Evolutionary conservation across 78 protist species (phyloP).

Genomic region (Diacronema lutheri): DNA sequence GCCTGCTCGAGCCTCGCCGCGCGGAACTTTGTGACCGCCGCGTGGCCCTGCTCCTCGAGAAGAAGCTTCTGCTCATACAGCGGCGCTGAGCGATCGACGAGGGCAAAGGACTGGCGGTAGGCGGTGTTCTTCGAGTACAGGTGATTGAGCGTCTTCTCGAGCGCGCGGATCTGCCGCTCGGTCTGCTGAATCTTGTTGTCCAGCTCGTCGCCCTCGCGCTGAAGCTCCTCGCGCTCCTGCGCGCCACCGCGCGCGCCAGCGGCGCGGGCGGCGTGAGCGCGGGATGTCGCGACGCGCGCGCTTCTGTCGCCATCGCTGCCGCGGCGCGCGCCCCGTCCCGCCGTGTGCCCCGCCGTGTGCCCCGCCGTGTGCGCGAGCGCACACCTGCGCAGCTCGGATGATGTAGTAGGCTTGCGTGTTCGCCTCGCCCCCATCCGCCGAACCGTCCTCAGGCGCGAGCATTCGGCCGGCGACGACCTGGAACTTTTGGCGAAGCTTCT

Average conservation of each 20-base stretch:
- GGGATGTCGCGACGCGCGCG: too few species aligned
- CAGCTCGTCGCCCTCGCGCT: slow-evolving; percentile 45
- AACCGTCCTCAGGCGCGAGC: background rate
- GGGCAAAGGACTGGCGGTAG: background rate
- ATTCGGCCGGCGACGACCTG: slow-evolving; percentile 7
- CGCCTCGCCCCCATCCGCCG: slow-evolving; percentile 18
- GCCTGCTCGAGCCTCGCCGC: background rate
- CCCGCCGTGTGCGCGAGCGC: too few species aligned
- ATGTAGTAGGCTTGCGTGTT: slow-evolving; percentile 50
- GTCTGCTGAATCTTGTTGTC: slow-evolving; percentile 26
- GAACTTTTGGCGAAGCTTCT: slow-evolving; percentile 26
- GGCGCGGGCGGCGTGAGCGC: too few species aligned
- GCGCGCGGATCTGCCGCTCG: slow-evolving; percentile 26
- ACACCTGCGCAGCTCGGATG: slow-evolving; percentile 53
- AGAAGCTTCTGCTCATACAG: background rate
- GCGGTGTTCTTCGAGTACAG: slow-evolving; percentile 6
- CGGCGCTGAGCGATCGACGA: background rate
- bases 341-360: too few species aligned
- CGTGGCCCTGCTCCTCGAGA: background rate
- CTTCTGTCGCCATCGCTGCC: too few species aligned
- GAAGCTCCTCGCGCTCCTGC: slow-evolving; percentile 58
- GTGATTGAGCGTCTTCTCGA: slow-evolving; percentile 42
- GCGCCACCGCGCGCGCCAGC: background rate
- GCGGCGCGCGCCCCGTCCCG: too few species aligned
- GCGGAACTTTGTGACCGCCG: background rate